Percentiles rank a stretch among this genome's conserved stretches.
Conservation (phyloP, 257 asterid species). For the Solanum pinnatisectum region DNA sequence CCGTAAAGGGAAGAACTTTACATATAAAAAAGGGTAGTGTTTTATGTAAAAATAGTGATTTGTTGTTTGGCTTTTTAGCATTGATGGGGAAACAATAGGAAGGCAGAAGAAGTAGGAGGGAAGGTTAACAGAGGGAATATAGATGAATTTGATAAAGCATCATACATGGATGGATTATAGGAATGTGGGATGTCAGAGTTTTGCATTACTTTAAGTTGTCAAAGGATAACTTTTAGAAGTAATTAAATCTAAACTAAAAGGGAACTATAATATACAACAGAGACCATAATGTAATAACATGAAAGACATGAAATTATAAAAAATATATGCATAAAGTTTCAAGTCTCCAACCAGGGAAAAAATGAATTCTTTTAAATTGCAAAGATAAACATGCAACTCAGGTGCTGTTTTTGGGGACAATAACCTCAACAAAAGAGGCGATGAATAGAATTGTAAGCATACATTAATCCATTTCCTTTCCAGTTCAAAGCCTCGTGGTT, state of each 20-base stretch:
- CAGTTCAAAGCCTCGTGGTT: background rate
- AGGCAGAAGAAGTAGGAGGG: background rate
- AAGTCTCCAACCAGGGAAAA: background rate
- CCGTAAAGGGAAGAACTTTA: background rate
- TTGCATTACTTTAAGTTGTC: background rate
- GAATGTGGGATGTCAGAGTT: background rate
- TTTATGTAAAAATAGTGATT: background rate
- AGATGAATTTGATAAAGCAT: background rate
- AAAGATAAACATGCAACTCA: background rate
- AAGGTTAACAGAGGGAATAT: background rate
- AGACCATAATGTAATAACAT: background rate
- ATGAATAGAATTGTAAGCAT: background rate
- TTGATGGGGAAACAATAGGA: background rate
- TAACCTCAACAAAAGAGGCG: background rate
- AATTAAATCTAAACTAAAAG: background rate
- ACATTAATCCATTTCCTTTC: background rate
- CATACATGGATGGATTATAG: background rate
- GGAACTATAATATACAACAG: background rate
- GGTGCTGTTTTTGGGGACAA: background rate
- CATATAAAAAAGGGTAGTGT: background rate
- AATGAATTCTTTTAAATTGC: background rate
- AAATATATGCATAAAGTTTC: background rate
- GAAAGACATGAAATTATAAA: too few species aligned
- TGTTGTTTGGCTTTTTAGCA: background rate
- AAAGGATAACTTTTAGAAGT: background rate